Percentiles rank a stretch among this genome's conserved stretches.
Evolutionary conservation across 441 rosid genomes (phyloP).

Genomic region (Aleurites moluccanus): DNA sequence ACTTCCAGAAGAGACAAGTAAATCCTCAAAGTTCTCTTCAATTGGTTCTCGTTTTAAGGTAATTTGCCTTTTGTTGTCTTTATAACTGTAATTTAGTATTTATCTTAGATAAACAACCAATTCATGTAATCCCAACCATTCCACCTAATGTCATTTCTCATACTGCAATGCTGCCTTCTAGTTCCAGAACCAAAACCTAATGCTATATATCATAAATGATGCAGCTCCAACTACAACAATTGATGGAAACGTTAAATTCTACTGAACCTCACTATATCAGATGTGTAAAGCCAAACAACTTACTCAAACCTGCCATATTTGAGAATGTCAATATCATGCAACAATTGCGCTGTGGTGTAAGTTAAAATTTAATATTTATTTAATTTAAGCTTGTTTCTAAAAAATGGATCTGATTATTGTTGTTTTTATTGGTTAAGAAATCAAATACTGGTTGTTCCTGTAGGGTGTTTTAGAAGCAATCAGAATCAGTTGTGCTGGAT

Average conservation of each 20-base stretch:
- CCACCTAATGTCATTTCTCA: constrained; percentile 11
- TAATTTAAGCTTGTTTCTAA: neutral
- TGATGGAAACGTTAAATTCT: constrained; percentile 95
- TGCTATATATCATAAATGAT: constrained; percentile 33
- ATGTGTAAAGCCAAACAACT: constrained; percentile 98
- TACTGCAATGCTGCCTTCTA: constrained; percentile 9
- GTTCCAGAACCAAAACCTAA: constrained; percentile 24
- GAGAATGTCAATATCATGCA: constrained; percentile 98
- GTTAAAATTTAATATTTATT: constrained; percentile 34
- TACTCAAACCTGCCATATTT: constrained; percentile 87
- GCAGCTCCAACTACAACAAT: constrained; percentile 86
- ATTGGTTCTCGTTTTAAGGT: constrained; percentile 99
- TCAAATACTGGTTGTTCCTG: constrained; percentile 29
- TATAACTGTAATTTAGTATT: neutral
- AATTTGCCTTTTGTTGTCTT: constrained; percentile 23
- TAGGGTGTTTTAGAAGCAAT: constrained; percentile 99
- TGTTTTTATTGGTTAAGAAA: constrained; percentile 6
- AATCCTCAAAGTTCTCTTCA: constrained; percentile 95
- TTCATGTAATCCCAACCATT: neutral
- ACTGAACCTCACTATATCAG: constrained; percentile 97
- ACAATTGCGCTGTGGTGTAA: constrained; percentile 95
- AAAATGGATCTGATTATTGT: neutral
- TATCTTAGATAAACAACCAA: neutral
- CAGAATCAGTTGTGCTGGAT: constrained; percentile 98
- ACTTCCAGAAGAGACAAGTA: constrained; percentile 84